Percentiles rank a stretch among this genome's conserved stretches.
phyloP scores from a whole-genome alignment of 768 basidiomycete genomes.

The Serendipita sp. region DNA sequence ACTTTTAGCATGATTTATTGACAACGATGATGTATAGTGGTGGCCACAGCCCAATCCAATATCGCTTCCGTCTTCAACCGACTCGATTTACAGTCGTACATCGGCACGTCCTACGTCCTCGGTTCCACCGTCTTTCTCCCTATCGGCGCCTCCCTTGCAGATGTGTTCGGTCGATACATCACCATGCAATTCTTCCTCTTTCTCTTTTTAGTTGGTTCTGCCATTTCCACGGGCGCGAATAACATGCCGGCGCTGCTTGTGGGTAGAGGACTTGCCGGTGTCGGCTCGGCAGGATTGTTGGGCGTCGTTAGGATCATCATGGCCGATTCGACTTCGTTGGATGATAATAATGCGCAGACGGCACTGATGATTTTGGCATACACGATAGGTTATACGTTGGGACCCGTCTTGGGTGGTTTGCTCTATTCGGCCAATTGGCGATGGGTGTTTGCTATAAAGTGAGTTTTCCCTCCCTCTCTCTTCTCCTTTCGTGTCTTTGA shows the following conservation, averaged over 20 bases:
- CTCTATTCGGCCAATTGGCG: constrained; percentile 20
- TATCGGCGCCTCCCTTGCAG: constrained; percentile 33
- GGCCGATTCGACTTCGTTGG: constrained; percentile 28
- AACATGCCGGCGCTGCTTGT: no score
- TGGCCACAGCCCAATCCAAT: constrained; percentile 35
- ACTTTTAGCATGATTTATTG: constrained; percentile 7
- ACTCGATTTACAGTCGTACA: no score
- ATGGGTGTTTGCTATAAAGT: constrained; percentile 42
- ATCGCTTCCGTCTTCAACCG: constrained; percentile 26
- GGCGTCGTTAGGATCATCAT: constrained; percentile 15
- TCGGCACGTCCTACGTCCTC: no score
- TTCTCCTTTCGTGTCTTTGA: no score
- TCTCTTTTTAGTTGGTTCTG: constrained; percentile 30
- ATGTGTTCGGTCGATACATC: constrained; percentile 34
- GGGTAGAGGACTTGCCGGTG: no score
- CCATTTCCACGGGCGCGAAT: no score
- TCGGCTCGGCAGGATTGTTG: no score
- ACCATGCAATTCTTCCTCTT: constrained; percentile 30
- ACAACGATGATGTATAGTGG: constrained; percentile 20
- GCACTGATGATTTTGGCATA: no score
- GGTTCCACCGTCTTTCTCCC: constrained; percentile 14
- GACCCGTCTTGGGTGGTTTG: constrained; percentile 31
- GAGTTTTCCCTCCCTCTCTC: constrained; percentile 9
- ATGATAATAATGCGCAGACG: constrained; percentile 15
- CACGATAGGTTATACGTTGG: constrained; percentile 13